These are phyloP conservation scores for Coemansia umbellata DNA, from an alignment of 192 early-diverging fungal species.

Conservation along the genomic window DNA sequence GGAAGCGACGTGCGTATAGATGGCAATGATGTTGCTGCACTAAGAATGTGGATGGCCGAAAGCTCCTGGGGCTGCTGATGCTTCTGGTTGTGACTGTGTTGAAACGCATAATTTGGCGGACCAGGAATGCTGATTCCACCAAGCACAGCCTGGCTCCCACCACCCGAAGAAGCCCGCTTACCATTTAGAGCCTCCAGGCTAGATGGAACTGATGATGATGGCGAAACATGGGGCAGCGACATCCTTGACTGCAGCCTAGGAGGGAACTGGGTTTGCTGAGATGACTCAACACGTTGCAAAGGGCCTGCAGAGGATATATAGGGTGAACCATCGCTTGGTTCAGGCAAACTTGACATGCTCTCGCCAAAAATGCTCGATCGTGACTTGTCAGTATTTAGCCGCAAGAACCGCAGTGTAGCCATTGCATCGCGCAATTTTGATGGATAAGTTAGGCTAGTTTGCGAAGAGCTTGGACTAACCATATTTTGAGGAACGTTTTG, in stretches of 20 bases:
- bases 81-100: not conserved
- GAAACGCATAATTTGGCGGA: not conserved
- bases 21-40: constrained; percentile 40
- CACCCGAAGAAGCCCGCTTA: not conserved
- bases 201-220: not conserved
- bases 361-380: constrained; percentile 18
- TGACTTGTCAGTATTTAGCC: constrained; percentile 33
- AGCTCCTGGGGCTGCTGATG: constrained; percentile 30
- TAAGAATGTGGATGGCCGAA: constrained; percentile 44
- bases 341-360: constrained; percentile 42
- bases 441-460: constrained; percentile 42
- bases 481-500: constrained; percentile 8
- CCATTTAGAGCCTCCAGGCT: not conserved
- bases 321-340: constrained; percentile 20
- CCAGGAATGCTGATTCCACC: constrained; percentile 1
- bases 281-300: constrained; percentile 1
- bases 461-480: constrained; percentile 42
- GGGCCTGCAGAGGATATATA: not conserved
- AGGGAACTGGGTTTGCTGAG: constrained; percentile 15
- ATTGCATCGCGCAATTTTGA: constrained; percentile 51
- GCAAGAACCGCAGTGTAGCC: constrained; percentile 46
- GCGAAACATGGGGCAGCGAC: constrained; percentile 25
- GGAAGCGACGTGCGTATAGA: constrained; percentile 27
- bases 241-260: constrained; percentile 28
- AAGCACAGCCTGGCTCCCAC: not conserved